Base-by-base conservation (phyloP, 441 rosid genomes). In the Geranium incanum region DNA sequence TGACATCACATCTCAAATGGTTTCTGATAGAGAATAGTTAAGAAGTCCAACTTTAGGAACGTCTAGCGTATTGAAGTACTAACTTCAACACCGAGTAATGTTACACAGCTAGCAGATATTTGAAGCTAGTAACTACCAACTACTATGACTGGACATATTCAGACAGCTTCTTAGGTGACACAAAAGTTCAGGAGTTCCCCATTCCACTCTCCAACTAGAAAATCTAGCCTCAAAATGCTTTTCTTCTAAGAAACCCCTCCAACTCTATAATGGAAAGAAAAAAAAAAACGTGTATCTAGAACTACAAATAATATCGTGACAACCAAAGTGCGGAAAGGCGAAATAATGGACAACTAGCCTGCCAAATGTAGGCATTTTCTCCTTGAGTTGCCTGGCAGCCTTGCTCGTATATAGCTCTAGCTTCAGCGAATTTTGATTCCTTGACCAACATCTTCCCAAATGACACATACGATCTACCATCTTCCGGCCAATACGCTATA, bases 351-450 rank as follows among this genome's bases (percentile, higher is more conserved):
- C 50, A 37, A 33, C 65, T 45, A 63, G 88, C 98, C 97, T 94
- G 97, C 99, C 99, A 94, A 83, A 94, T 85, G 80, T 81, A 90
- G 16, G 97, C 82, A 81, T 94, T 94, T 80, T 94, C 99, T 74
- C 99, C 97, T 81, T 88, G 89, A 66, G 97, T 89, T 52, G 97
- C 88, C 72, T 92, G 95, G 82, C 97, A 90, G 43, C 95, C 97
- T 78, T 79, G 84, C 75, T 90, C 93, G 28, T 94, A 94, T 67
- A 89, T 84, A 36, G 79, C 86, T 83, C 95, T 81, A 8, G 94
- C 95, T 43, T 87, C 90, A 0, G 76, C 80, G 5, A 36, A 65
- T 80, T 80, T 91, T 0, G 86, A 81, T 80, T 89, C 95, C 84
- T 88, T 92, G 78, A 70, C 75, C 68, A 90, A 68, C 77, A 87